Evolutionary conservation across 345 rosid species (phyloP).

Genomic region (Eucalyptus viminalis): DNA sequence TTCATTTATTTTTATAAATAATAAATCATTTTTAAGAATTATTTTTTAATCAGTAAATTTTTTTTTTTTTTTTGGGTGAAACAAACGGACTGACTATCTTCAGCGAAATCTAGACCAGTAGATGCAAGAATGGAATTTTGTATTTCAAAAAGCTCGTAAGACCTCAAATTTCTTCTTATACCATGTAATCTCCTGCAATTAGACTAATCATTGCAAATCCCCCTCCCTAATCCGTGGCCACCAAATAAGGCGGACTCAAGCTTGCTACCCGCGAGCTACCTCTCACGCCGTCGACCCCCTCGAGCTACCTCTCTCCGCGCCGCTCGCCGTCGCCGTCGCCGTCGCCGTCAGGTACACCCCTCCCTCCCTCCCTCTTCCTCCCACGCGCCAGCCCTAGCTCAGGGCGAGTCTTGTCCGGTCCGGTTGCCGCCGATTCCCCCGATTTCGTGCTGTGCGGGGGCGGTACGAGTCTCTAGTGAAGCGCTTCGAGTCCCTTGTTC

Average conservation of each 20-base stretch:
- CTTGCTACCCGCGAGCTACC: neutral
- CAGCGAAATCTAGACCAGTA: too few relatives aligned
- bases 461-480: slow-evolving; percentile 23
- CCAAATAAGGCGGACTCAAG: neutral
- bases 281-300: neutral
- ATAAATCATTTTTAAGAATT: too few relatives aligned
- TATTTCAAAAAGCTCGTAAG: neutral
- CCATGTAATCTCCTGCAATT: neutral
- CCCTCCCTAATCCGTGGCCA: neutral
- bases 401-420: neutral
- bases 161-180: neutral
- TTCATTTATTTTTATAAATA: too few relatives aligned
- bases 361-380: neutral
- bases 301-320: neutral
- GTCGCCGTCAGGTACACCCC: neutral
- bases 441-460: neutral
- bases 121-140: neutral
- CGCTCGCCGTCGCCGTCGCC: neutral
- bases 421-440: neutral
- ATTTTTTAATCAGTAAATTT: too few relatives aligned
- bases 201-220: neutral
- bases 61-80: too few relatives aligned
- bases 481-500: neutral
- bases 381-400: neutral
- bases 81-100: too few relatives aligned